phyloP scores from a whole-genome alignment of 345 rosid genomes.

The Corchorus olitorius region DNA sequence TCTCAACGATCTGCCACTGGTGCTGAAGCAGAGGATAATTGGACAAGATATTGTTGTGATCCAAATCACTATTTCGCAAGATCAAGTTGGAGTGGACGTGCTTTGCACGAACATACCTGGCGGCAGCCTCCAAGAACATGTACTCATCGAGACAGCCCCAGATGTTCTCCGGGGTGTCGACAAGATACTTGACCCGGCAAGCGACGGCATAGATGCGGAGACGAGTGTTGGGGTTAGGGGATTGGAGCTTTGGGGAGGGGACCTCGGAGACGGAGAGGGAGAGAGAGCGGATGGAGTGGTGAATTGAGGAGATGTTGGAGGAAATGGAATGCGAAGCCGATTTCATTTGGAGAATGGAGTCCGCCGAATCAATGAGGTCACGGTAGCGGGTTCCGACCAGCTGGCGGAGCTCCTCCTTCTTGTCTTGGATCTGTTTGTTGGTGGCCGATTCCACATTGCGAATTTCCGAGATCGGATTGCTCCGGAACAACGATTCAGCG shows the following conservation, averaged over 20 bases:
- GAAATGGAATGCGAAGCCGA: slow-evolving; percentile 76
- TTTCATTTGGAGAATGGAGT: slow-evolving; percentile 87
- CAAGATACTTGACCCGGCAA: slow-evolving; percentile 87
- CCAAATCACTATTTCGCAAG: slow-evolving; percentile 36
- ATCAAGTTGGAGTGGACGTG: slow-evolving; percentile 65
- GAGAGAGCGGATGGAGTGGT: slow-evolving; percentile 59
- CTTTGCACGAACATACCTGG: slow-evolving; percentile 78
- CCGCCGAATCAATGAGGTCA: slow-evolving; percentile 95
- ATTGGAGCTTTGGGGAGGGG: slow-evolving; percentile 51
- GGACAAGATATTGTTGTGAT: slow-evolving; percentile 57
- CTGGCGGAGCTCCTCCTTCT: slow-evolving; percentile 94
- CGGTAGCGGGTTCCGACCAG: slow-evolving; percentile 89
- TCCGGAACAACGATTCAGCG: slow-evolving; percentile 81
- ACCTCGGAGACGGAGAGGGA: slow-evolving; percentile 54
- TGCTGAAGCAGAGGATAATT: slow-evolving; percentile 90
- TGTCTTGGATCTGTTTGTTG: slow-evolving; percentile 78
- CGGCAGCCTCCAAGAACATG: slow-evolving; percentile 86
- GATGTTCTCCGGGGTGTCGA: slow-evolving; percentile 91
- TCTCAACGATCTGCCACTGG: slow-evolving; percentile 97
- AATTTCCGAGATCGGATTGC: slow-evolving; percentile 77
- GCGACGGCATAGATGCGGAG: slow-evolving; percentile 68
- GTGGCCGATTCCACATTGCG: slow-evolving; percentile 73
- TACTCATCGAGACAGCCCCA: slow-evolving; percentile 96
- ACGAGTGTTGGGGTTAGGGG: slow-evolving; percentile 33
- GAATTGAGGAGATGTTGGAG: slow-evolving; percentile 64